phyloP scores from a whole-genome alignment of 345 rosid genomes.

The Populus ilicifolia region DNA sequence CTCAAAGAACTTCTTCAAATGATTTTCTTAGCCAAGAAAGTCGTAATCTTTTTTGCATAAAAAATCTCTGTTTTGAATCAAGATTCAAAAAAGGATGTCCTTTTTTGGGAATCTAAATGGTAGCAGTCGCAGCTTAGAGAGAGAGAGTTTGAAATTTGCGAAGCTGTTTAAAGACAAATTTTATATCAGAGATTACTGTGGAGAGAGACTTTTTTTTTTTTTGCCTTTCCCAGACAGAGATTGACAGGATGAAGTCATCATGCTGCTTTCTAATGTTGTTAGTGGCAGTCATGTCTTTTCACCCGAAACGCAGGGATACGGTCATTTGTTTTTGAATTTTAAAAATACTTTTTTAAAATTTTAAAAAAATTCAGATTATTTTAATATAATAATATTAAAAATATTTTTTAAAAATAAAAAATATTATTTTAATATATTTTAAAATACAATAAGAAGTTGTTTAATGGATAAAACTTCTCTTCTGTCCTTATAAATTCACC shows the following conservation, averaged over 20 bases:
- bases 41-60: background rate
- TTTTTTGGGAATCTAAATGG: constrained; percentile 14
- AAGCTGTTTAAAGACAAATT: constrained; percentile 29
- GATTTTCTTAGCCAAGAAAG: constrained; percentile 15
- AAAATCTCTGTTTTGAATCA: constrained; percentile 6
- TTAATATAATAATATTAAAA: no score
- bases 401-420: no score
- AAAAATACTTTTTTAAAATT: no score
- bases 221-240: background rate
- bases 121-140: background rate
- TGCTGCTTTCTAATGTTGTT: background rate
- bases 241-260: background rate
- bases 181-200: constrained; percentile 10
- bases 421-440: no score
- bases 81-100: background rate
- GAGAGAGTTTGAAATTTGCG: constrained; percentile 23
- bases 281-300: constrained; percentile 2
- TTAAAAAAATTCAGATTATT: no score
- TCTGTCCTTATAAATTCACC: no score
- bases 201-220: constrained; percentile 17
- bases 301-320: background rate
- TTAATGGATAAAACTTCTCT: no score
- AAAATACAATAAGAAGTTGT: no score
- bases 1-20: constrained; percentile 18
- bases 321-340: no score